Base-by-base conservation (phyloP, 345 rosid genomes). In the Clausena lansium region DNA sequence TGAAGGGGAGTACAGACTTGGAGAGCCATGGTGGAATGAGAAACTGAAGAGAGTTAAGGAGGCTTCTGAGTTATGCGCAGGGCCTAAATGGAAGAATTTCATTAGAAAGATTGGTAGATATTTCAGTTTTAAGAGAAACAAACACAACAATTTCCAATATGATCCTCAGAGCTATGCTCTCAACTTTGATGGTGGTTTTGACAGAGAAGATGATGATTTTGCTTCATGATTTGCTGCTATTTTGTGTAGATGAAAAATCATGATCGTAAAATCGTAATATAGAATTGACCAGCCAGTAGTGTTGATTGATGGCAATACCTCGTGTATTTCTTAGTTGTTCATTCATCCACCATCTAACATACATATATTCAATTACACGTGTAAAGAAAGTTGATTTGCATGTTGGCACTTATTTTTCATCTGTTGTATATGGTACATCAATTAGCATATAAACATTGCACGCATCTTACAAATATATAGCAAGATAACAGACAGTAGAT, bases 91-190 rank as follows among this genome's bases (percentile, higher is more conserved):
- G 91, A 84, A 86, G 84, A 91, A 75, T 57, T 80, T 85, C 47
- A 78, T 87, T 0, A 86, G 94, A 70, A 89, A 82, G 83, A 71
- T 84, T 4, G 79, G 90, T 33, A 84, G 79, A 6, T 81, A 66
- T 30, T 71, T 69, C 78, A 79, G 57, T 25, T 72, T 71, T 13
- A 84, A 41, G 85, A 76, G 45, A 68, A 80, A 73, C 58, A 76
- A 54, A 22, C 76, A 47, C 52, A 63, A 71, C 54, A 69, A 71
- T 72, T 83, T 81, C 67, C 86, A 85, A 8, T 91, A 91, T 62
- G 90, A 88, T 73, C 71, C 92, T 19, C 74, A 82, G 30, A 87
- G 89, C 82, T 91, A 91, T 73, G 90, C 91, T 10, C 88, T 91
- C 25, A 89, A 91, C 78, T 91, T 91, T 64, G 94, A 89, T 17